Evolutionary conservation across 1,284 basidiomycete genomes (phyloP), one percentile per base, ranked within the genome.

Genomic region (Pisolithus thermaeus): DNA sequence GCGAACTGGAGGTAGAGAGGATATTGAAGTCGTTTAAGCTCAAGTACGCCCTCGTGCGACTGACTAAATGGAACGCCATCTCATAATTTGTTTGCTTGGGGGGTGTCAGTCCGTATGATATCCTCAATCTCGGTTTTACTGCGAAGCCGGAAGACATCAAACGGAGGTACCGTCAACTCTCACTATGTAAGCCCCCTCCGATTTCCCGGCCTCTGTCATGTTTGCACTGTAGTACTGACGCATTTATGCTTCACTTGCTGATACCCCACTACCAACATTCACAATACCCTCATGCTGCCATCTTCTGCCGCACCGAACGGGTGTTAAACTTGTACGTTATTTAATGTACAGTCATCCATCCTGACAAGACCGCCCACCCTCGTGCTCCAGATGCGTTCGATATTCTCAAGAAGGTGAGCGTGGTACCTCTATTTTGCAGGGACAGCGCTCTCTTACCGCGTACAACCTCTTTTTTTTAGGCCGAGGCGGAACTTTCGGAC

Each of bases 301-400:
- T 39, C n/a, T 20, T 39, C 30, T 32, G 27, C 46, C 27, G 32
- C 28, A 20, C 58, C 30, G 53, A 56, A 56, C 56, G 40, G 18
- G 28, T 32, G 32, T 11, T 35, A 35, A 55, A 56, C 45, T 49
- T 56, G 72, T 76, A 73, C 73, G 74, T 75, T 72, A 57, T 67
- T 58, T 66, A 59, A 68, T 62, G 56, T 58, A 62, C 61, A 91
- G 89, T 90, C 66, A 92, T 92, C 62, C 88, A 92, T 73, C 88
- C 88, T 61, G 88, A 92, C 73, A 92, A 92, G 75, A 83, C 84
- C 56, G 70, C 83, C 63, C 87, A 92, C 69, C 73, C 78, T 38
- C 80, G 81, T 60, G 86, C 89, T 51, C 84, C 89, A 61, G 89
- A 91, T 69, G 88, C 88, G 1, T 92, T 92, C 62, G 88, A 92